Conservation (phyloP, 805 yeast species). For the Dipodascopsis tothii region DNA sequence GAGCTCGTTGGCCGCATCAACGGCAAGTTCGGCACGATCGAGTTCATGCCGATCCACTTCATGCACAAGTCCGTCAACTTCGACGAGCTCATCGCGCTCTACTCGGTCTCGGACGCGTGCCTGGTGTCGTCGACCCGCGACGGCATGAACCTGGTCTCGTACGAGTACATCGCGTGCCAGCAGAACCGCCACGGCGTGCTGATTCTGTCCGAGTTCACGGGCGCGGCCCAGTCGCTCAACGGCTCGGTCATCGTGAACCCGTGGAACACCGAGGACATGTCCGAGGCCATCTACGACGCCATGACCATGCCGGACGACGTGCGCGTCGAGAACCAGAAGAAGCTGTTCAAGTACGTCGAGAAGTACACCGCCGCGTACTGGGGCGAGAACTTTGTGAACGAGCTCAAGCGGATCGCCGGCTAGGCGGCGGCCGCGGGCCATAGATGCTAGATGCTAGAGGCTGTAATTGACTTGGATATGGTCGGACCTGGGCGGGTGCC, state of each 20-base stretch:
- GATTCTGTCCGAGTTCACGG: slow-evolving; percentile 90
- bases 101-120: slow-evolving; percentile 81
- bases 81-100: slow-evolving; percentile 82
- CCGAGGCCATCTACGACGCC: slow-evolving; percentile 78
- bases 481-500: neutral
- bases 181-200: slow-evolving; percentile 75
- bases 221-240: slow-evolving; percentile 96
- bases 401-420: slow-evolving; percentile 38
- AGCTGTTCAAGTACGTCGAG: slow-evolving; percentile 76
- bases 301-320: slow-evolving; percentile 80
- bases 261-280: slow-evolving; percentile 94
- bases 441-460: neutral
- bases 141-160: slow-evolving; percentile 95
- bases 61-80: slow-evolving; percentile 88
- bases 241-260: slow-evolving; percentile 94
- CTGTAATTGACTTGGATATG: neutral
- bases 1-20: slow-evolving; percentile 94
- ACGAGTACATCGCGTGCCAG: slow-evolving; percentile 96
- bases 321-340: slow-evolving; percentile 67
- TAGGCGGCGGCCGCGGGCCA: too few relatives aligned
- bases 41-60: slow-evolving; percentile 95
- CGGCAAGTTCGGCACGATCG: slow-evolving; percentile 93
- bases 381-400: slow-evolving; percentile 95
- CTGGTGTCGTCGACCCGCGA: slow-evolving; percentile 91
- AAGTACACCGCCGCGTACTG: slow-evolving; percentile 93